These are phyloP conservation scores for Colletotrichum aenigma DNA, from an alignment of 2,329 filamentous ascomycete genomes.

Conservation along the genomic window DNA sequence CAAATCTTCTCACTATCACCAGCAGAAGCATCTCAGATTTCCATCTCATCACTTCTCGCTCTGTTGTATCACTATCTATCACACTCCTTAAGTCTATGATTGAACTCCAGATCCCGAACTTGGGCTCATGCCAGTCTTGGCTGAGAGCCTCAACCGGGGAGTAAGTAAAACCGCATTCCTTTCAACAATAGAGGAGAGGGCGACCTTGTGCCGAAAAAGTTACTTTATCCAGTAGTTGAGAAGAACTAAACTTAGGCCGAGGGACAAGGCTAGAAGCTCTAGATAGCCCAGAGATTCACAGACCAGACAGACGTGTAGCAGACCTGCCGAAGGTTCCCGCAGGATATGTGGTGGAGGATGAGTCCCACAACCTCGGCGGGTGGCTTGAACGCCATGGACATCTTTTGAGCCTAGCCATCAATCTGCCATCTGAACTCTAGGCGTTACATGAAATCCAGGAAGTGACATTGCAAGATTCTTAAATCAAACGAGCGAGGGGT, in stretches of 20 bases:
- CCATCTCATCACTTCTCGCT: slow-evolving; percentile 17
- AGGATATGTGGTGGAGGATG: slow-evolving; percentile 46
- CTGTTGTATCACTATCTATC: slow-evolving; percentile 39
- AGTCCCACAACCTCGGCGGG: slow-evolving; percentile 45
- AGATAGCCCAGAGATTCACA: background rate
- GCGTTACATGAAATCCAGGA: background rate
- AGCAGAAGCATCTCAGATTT: background rate
- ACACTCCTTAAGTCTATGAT: slow-evolving; percentile 39
- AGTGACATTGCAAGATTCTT: background rate
- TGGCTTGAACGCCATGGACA: slow-evolving; percentile 16
- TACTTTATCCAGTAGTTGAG: background rate
- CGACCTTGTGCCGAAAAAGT: background rate
- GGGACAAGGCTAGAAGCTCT: background rate
- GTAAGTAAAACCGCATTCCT: slow-evolving; percentile 9
- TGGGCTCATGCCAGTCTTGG: slow-evolving; percentile 42
- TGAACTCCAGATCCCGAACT: slow-evolving; percentile 37
- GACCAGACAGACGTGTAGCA: background rate
- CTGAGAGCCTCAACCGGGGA: slow-evolving; percentile 31
- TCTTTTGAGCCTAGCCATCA: background rate
- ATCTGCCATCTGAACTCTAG: background rate
- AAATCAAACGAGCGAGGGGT: background rate
- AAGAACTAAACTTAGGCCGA: background rate
- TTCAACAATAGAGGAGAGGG: background rate
- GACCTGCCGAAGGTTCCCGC: background rate
- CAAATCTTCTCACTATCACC: background rate